phyloP scores from a whole-genome alignment of 306 rosid genomes.

The Senna tora region DNA sequence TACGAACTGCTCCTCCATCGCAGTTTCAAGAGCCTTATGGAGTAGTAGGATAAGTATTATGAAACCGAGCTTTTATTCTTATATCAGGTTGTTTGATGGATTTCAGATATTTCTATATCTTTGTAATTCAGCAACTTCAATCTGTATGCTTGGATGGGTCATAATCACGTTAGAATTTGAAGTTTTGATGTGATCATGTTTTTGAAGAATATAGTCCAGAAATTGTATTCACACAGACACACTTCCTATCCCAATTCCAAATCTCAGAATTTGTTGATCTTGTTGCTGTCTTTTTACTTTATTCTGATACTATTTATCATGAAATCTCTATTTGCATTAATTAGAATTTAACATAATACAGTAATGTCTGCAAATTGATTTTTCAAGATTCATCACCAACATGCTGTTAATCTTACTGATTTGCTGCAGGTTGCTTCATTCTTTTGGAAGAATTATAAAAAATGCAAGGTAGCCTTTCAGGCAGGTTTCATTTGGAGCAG shows the following conservation, averaged over 20 bases:
- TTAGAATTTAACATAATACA: not conserved
- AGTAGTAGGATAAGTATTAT: slow-evolving; percentile 23
- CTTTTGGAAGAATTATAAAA: slow-evolving; percentile 43
- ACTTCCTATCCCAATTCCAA: not conserved
- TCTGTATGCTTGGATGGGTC: slow-evolving; percentile 14
- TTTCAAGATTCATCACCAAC: not conserved
- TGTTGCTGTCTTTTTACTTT: not conserved
- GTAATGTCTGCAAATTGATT: not conserved
- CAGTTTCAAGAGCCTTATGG: slow-evolving; percentile 18
- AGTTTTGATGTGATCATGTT: not conserved
- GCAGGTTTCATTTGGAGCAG: slow-evolving; percentile 31
- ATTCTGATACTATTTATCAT: not conserved
- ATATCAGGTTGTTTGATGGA: not conserved
- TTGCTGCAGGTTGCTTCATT: slow-evolving; percentile 50
- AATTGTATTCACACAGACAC: not conserved
- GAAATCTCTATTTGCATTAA: not conserved
- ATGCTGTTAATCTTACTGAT: slow-evolving; percentile 23
- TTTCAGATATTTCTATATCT: not conserved
- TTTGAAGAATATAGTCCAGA: not conserved
- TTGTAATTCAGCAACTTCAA: slow-evolving; percentile 18
- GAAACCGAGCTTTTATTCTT: slow-evolving; percentile 12
- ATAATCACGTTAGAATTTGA: not conserved
- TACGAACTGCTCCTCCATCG: slow-evolving; percentile 15
- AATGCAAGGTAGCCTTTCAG: slow-evolving; percentile 25
- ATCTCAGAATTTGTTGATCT: not conserved